Percentiles rank a stretch among this genome's conserved stretches.
These are phyloP conservation scores for Mycena galopus DNA, from an alignment of 768 basidiomycete species.

Conservation along the genomic window DNA sequence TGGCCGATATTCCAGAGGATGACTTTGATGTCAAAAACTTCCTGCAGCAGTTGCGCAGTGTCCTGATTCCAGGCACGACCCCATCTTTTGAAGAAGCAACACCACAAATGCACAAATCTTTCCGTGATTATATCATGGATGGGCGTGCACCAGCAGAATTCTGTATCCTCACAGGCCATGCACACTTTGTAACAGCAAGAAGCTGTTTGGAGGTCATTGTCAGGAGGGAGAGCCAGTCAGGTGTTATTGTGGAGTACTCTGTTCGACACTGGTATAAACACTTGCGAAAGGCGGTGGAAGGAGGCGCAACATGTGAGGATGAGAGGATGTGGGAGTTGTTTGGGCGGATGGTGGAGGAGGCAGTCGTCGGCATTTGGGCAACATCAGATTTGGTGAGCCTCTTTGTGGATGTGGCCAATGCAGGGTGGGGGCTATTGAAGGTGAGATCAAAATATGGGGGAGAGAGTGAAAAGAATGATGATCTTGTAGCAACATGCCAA, in stretches of 20 bases:
- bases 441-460: neutral
- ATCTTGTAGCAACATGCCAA: neutral
- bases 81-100: slow-evolving; percentile 5
- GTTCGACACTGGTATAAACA: neutral
- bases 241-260: neutral
- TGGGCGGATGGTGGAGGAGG: neutral
- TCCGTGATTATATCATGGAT: slow-evolving; percentile 9
- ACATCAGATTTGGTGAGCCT: neutral
- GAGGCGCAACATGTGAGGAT: neutral
- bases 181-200: too few relatives aligned
- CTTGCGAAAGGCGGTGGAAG: neutral
- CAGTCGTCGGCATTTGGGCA: neutral
- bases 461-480: neutral
- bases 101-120: slow-evolving; percentile 15
- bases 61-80: neutral
- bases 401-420: neutral
- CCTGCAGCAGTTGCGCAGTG: slow-evolving; percentile 5
- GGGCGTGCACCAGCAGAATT: slow-evolving; percentile 7
- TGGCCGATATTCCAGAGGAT: slow-evolving; percentile 2
- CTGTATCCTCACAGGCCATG: neutral
- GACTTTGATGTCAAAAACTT: slow-evolving; percentile 1
- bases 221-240: neutral
- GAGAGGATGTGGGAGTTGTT: neutral
- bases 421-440: neutral
- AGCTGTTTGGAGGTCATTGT: slow-evolving; percentile 12